A percentile compares a stretch with the other conserved stretches of the same genome.
Conservation (phyloP, 345 rosid species). For the Melaleuca alternifolia region DNA sequence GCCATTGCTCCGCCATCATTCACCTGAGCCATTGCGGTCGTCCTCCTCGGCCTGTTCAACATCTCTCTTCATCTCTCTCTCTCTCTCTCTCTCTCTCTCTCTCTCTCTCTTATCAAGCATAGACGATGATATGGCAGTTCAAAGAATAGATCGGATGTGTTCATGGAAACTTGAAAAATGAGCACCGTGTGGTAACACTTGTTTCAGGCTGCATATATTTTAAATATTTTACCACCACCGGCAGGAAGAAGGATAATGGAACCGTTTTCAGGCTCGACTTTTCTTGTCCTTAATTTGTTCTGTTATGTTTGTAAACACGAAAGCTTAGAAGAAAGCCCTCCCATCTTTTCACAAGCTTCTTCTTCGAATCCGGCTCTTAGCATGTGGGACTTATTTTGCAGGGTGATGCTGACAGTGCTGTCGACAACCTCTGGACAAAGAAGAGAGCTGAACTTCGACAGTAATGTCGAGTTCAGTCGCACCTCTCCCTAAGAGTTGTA, state of each 20-base stretch:
- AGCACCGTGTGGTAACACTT: background rate
- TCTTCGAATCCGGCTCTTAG: background rate
- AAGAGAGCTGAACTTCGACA: conserved; percentile 31
- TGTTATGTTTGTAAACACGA: background rate
- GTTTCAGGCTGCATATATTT: background rate
- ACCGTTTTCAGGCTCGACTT: background rate
- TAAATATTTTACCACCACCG: background rate
- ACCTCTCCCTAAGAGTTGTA: background rate
- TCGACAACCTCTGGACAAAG: conserved; percentile 57
- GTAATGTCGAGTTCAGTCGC: background rate
- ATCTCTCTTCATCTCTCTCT: too few species aligned
- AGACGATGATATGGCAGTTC: background rate
- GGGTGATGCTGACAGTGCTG: conserved; percentile 50
- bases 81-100: too few species aligned
- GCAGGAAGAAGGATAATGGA: background rate
- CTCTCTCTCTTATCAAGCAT: background rate
- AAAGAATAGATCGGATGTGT: background rate
- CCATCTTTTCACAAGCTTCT: too few species aligned
- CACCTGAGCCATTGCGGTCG: too few species aligned
- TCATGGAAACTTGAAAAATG: too few species aligned
- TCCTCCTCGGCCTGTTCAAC: too few species aligned
- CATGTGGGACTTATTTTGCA: conserved; percentile 3
- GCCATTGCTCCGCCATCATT: too few species aligned
- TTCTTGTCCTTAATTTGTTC: background rate
- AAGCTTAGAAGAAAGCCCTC: too few species aligned